Conservation (phyloP, 2,329 filamentous ascomycete genomes). For the Botrytis hyacinthi region DNA sequence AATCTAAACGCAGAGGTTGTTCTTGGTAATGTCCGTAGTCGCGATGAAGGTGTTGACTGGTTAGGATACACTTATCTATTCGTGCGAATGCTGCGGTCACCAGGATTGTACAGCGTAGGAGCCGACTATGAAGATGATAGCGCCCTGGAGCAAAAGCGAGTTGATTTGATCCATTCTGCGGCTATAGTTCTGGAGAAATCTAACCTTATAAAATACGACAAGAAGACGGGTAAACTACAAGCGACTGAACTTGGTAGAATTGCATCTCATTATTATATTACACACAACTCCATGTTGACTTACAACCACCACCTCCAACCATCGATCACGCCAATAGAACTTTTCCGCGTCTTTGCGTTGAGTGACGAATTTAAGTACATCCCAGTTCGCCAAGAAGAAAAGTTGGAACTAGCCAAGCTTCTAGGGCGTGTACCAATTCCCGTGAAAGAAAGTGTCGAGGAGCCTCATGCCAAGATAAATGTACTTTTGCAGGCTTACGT, state of each 20-base stretch:
- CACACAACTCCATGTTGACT: slow-evolving; percentile 91
- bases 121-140: slow-evolving; percentile 93
- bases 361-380: slow-evolving; percentile 99
- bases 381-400: slow-evolving; percentile 94
- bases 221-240: slow-evolving; percentile 83
- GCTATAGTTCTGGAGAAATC: slow-evolving; percentile 83
- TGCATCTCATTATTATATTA: slow-evolving; percentile 98
- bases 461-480: slow-evolving; percentile 97
- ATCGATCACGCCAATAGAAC: slow-evolving; percentile 86
- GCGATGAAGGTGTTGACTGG: slow-evolving; percentile 98
- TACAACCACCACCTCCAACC: slow-evolving; percentile 96
- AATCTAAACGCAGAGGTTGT: slow-evolving; percentile 97
- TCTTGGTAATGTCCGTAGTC: slow-evolving; percentile 83
- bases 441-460: slow-evolving; percentile 96
- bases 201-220: slow-evolving; percentile 90
- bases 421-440: slow-evolving; percentile 88
- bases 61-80: slow-evolving; percentile 97
- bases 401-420: slow-evolving; percentile 90
- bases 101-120: slow-evolving; percentile 91
- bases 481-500: slow-evolving; percentile 96
- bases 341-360: slow-evolving; percentile 93
- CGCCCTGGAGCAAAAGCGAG: slow-evolving; percentile 89
- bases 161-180: slow-evolving; percentile 95
- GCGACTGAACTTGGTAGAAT: slow-evolving; percentile 93
- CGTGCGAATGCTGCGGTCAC: slow-evolving; percentile 94